Evolutionary conservation across 805 yeast genomes (phyloP).

Genomic region (Teunomyces panamensis): DNA sequence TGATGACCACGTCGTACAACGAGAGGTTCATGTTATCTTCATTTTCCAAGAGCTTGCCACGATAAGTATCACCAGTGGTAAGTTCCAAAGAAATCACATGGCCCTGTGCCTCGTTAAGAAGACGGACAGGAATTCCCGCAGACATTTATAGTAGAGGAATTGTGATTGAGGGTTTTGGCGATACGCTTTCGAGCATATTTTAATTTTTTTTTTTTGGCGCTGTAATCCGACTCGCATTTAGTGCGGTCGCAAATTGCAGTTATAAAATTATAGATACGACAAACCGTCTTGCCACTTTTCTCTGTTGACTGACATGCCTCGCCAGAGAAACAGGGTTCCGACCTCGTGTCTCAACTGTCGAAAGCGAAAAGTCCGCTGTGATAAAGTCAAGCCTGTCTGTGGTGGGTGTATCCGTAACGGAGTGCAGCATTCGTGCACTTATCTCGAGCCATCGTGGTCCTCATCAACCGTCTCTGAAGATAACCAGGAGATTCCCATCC

Average conservation of each 20-base stretch:
- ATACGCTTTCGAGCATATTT: no score
- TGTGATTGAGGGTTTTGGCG: background rate
- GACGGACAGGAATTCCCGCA: constrained; percentile 78
- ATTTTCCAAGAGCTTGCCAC: constrained; percentile 81
- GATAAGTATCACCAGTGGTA: constrained; percentile 78
- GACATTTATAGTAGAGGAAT: constrained; percentile 39
- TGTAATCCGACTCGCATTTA: constrained; percentile 1
- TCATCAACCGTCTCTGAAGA: background rate
- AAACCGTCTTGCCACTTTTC: background rate
- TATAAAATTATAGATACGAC: background rate
- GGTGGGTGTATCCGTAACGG: constrained; percentile 41
- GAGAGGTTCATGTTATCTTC: constrained; percentile 96
- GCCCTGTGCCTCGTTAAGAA: constrained; percentile 85
- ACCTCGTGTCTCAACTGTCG: constrained; percentile 40
- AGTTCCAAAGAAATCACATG: constrained; percentile 82
- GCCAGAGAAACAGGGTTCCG: constrained; percentile 35
- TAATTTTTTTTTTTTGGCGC: background rate
- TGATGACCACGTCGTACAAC: constrained; percentile 73
- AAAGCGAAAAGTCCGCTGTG: constrained; percentile 43
- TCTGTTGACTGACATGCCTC: background rate
- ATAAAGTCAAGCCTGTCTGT: constrained; percentile 39
- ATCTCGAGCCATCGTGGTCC: constrained; percentile 40
- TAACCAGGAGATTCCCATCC: background rate
- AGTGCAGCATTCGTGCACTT: constrained; percentile 39
- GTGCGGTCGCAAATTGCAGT: constrained; percentile 1